Evolutionary conservation across 192 early-diverging fungal species (phyloP), one percentile per base, ranked within the genome.

Genomic region (Umbelopsis ramanniana): DNA sequence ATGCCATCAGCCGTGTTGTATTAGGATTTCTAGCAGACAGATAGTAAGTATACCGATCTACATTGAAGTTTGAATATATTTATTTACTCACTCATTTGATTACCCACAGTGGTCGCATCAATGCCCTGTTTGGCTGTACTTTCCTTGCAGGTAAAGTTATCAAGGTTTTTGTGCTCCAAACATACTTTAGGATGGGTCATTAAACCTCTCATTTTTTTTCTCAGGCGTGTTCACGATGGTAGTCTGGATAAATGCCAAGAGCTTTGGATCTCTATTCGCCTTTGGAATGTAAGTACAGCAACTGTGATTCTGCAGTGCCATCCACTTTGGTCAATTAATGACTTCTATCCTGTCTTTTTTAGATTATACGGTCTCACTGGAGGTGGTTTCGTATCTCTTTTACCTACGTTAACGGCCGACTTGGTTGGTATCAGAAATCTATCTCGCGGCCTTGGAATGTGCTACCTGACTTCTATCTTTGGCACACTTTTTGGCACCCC

Each of bases 1-100:
- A 89, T 14, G 87, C 90, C 3, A 52, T 89, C 0, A 87, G 87
- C 15, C 85, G 91, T 37, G 85, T 93, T 71, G 71, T 79, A 0
- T 82, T 89, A 21, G 91, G 91, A 40, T 79, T 86, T 23, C 66
- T 89, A 24, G 88, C 89, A 1, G 86, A 87, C 46, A 55, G 55
- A 1, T 38, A 85, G 67, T 68, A 21, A 68, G 67, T 68, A 43
- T 8, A 15, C 48, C 3, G 48, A 5, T 50, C 14, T 23, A 21
- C 43, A 10, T 47, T 21, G 8, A 5, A 46, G 1, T 21, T 35
- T n/a, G 1, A 3, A 12, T 19, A 6, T 6, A 68, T 68, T n/a
- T 46, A 15, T n/a, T 9, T 19, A 68, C 67, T 43, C 67, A 48
- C 38, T 12, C 40, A 43, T n/a, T n/a, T n/a, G n/a, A 33, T 48